Evolutionary conservation across 2,329 filamentous ascomycete genomes (phyloP), one percentile per base, ranked within the genome.

Genomic region (Monilinia laxa): DNA sequence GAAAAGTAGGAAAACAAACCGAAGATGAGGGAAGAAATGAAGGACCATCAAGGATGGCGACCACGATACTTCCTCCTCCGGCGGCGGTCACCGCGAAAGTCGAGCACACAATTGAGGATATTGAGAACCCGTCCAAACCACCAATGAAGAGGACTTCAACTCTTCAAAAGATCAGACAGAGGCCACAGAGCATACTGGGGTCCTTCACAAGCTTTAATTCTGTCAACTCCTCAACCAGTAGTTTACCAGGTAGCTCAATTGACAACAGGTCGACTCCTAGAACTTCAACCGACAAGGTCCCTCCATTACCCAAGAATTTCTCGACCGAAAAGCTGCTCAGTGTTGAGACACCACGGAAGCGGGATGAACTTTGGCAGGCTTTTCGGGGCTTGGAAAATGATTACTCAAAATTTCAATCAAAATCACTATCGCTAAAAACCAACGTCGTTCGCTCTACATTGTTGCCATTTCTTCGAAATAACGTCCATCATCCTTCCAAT

Each of bases 361-460:
- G 86, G 71, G 89, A 91, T 75, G 88, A 90, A 72, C 80, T 91
- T 20, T 91, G 87, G 87, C 84, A 82, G 42, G 81, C 85, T 20
- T 92, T 91, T 74, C 83, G 88, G 65, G 81, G 81, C n/a, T 79
- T 92, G 35, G 89, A 91, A 71, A 85, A 82, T 49, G 89, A 91
- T 75, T 88, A 84, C 73, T 83, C 87, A 72, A 90, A 90, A 82
- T 87, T 91, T 72, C 84, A 88, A 73, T 82, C 85, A 59, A 90
- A 90, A 75, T 87, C 87, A 28, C 87, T 83, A 72, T 82, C 87
- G 3, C 78, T 90, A 67, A 91, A 90, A 77, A 86, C 86, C 10
- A 90, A 89, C 73, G 85, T 91, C 31, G 84, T 91, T 68, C 83
- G 89, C 42, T 81, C 83, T 10, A 82, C 84, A 11, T 80, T 92